A percentile compares a stretch with the other conserved stretches of the same genome.
phyloP scores from a whole-genome alignment of 2,329 filamentous ascomycete genomes.

The Scytalidium sp. region DNA sequence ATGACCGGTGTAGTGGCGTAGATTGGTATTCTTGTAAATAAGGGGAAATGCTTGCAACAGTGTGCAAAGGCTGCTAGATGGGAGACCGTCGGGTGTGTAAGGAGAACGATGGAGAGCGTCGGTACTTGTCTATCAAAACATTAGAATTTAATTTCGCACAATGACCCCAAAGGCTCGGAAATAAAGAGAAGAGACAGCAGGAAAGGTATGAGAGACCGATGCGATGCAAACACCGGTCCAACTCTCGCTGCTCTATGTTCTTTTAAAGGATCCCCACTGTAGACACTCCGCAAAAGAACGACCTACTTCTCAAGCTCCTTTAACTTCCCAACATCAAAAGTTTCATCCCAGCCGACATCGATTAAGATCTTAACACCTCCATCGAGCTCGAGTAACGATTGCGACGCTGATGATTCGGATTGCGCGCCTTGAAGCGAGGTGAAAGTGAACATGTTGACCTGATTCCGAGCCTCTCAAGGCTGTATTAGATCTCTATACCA shows the following conservation, averaged over 20 bases:
- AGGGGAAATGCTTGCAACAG: constrained; percentile 93
- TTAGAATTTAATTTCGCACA: constrained; percentile 12
- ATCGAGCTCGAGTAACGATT: constrained; percentile 95
- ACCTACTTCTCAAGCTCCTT: constrained; percentile 84
- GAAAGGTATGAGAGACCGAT: background rate
- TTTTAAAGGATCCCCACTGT: constrained; percentile 5
- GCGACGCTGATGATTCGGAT: constrained; percentile 79
- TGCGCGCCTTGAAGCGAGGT: constrained; percentile 89
- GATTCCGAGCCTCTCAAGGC: background rate
- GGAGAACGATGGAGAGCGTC: constrained; percentile 86
- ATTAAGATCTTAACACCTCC: constrained; percentile 94
- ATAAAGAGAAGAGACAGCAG: background rate
- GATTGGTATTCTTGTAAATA: constrained; percentile 87
- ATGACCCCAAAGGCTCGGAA: background rate
- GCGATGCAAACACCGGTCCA: constrained; percentile 5
- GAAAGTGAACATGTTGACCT: constrained; percentile 85
- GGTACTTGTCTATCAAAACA: constrained; percentile 68
- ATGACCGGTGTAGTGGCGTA: constrained; percentile 95
- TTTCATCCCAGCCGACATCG: constrained; percentile 94
- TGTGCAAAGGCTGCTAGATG: constrained; percentile 94
- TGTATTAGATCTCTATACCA: background rate
- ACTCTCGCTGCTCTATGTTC: constrained; percentile 1
- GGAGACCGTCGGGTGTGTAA: constrained; percentile 89
- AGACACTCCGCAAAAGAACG: constrained; percentile 9
- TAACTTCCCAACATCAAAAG: constrained; percentile 78